Conservation (phyloP, 108 stramenopile species). For the Fragilaria crotonensis region DNA sequence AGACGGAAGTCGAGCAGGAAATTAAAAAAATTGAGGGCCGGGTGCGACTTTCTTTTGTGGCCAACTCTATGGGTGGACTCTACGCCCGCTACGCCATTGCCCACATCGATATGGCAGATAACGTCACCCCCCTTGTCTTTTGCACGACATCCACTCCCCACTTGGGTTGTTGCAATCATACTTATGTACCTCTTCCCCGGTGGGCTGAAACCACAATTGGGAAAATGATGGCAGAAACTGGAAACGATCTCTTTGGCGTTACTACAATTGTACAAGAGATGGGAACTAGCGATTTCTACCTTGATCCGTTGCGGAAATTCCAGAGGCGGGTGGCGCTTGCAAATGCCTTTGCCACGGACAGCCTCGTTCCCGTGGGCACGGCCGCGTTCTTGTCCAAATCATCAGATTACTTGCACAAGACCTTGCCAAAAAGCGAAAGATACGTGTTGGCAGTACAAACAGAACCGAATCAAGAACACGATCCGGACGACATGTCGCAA, state of each 20-base stretch:
- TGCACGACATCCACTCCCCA: conserved; percentile 72
- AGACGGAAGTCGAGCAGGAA: conserved; percentile 51
- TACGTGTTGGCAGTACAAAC: too few relatives aligned
- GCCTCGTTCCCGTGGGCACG: conserved; percentile 68
- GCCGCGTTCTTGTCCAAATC: conserved; percentile 59
- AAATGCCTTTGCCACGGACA: conserved; percentile 65
- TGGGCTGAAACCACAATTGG: conserved; percentile 41
- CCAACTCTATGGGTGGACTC: conserved; percentile 69
- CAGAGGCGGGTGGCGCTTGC: conserved; percentile 60
- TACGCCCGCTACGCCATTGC: conserved; percentile 61
- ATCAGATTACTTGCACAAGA: neutral
- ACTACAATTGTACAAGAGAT: conserved; percentile 38
- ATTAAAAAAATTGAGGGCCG: conserved; percentile 10
- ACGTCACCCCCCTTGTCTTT: conserved; percentile 43
- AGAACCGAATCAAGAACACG: too few relatives aligned
- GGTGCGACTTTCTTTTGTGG: conserved; percentile 49
- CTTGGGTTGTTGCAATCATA: conserved; percentile 58
- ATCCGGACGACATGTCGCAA: conserved; percentile 44
- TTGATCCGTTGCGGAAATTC: conserved; percentile 52
- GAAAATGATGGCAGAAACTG: conserved; percentile 35
- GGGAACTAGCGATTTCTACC: conserved; percentile 24
- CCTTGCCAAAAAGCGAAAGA: neutral
- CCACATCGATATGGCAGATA: conserved; percentile 26
- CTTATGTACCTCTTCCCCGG: conserved; percentile 56
- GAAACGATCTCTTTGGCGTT: conserved; percentile 47